Percentiles rank a stretch among this genome's conserved stretches.
Evolutionary conservation across 116 monocot species (phyloP).

Genomic region (Iris pallida): DNA sequence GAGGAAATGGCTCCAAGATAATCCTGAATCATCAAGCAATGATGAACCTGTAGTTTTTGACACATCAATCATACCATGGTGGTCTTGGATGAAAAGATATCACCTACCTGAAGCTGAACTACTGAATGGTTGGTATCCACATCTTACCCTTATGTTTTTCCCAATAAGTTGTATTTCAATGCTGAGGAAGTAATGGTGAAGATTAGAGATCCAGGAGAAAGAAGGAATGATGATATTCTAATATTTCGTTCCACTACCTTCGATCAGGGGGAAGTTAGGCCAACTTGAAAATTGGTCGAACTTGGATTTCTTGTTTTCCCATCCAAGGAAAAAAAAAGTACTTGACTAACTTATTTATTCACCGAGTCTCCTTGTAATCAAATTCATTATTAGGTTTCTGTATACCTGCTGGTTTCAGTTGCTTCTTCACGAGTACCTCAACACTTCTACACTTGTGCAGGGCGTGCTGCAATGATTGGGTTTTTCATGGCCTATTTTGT

Average conservation of each 20-base stretch:
- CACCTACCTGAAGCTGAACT: conserved; percentile 93
- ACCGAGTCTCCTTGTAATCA: too few relatives aligned
- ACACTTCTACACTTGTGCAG: conserved; percentile 25
- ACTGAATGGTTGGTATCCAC: conserved; percentile 63
- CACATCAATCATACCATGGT: conserved; percentile 89
- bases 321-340: too few relatives aligned
- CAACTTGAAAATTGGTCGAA: too few relatives aligned
- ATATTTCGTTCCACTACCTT: too few relatives aligned
- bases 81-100: conserved; percentile 90
- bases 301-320: too few relatives aligned
- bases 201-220: too few relatives aligned
- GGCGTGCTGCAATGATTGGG: conserved; percentile 95
- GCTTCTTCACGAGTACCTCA: not conserved
- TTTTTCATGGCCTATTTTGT: conserved; percentile 98
- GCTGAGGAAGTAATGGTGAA: too few relatives aligned
- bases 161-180: too few relatives aligned
- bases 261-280: too few relatives aligned
- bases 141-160: not conserved
- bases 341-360: too few relatives aligned
- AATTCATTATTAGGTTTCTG: too few relatives aligned
- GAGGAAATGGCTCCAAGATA: conserved; percentile 95
- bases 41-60: conserved; percentile 66
- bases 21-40: conserved; percentile 75
- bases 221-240: too few relatives aligned
- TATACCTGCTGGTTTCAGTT: not conserved